Conservation (phyloP, 345 rosid genomes). For the Pelargonium nanum region DNA sequence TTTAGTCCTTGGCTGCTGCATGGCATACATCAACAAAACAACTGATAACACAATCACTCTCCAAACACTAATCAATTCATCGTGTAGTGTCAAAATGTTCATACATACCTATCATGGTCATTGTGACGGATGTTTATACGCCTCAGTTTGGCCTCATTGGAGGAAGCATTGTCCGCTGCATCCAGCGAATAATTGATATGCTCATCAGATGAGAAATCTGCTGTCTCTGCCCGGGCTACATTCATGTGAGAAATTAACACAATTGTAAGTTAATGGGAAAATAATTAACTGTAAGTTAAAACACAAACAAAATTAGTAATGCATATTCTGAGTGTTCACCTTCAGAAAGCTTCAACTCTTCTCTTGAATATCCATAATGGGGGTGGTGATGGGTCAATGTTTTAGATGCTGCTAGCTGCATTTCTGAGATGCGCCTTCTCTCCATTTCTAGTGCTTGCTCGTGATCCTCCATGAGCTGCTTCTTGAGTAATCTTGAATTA, state of each 20-base stretch:
- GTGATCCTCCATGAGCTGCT: conserved; percentile 37
- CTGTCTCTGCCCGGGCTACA: conserved; percentile 31
- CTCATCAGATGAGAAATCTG: conserved; percentile 31
- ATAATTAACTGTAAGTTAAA: too few relatives aligned
- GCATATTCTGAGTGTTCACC: conserved; percentile 27
- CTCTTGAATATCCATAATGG: conserved; percentile 38
- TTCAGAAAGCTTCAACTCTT: conserved; percentile 37
- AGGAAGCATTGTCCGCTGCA: too few relatives aligned
- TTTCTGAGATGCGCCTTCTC: conserved; percentile 28
- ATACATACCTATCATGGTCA: conserved; percentile 67
- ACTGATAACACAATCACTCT: background rate
- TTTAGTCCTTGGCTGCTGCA: conserved; percentile 46
- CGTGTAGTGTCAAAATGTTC: too few relatives aligned
- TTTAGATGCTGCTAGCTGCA: conserved; percentile 26
- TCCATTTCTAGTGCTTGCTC: conserved; percentile 42
- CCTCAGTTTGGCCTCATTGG: conserved; percentile 36
- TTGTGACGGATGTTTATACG: conserved; percentile 31
- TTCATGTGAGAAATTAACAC: background rate
- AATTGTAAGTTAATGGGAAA: too few relatives aligned
- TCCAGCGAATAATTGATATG: too few relatives aligned
- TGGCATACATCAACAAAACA: background rate
- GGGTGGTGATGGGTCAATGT: conserved; percentile 28
- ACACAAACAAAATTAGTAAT: background rate
- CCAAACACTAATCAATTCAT: too few relatives aligned
- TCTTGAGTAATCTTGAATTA: conserved; percentile 37